Conservation (phyloP, 2,329 filamentous ascomycete species). For the Paecilomyces sp. region DNA sequence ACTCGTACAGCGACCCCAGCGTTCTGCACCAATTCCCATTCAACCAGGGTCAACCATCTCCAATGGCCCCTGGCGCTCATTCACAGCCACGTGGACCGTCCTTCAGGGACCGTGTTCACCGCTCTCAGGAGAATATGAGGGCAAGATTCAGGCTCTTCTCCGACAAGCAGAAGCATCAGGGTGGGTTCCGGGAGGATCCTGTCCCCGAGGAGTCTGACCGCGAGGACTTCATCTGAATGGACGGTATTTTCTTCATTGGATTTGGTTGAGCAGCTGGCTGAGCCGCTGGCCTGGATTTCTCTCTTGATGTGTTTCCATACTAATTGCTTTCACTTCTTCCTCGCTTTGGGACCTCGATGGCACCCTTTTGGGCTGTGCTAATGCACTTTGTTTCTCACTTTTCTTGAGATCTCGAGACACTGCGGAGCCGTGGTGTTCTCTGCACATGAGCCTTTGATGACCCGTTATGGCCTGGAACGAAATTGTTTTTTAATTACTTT, state of each 20-base stretch:
- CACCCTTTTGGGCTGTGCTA: background rate
- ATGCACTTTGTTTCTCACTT: background rate
- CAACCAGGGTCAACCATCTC: background rate
- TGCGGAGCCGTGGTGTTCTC: background rate
- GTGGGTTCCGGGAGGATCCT: background rate
- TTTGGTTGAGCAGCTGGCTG: background rate
- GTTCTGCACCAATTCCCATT: background rate
- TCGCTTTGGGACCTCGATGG: background rate
- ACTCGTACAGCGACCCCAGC: background rate
- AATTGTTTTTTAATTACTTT: background rate
- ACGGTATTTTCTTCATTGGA: background rate
- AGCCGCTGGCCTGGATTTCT: background rate
- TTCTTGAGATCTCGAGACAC: background rate
- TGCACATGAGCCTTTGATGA: background rate
- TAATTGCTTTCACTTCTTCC: background rate
- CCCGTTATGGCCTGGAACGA: background rate
- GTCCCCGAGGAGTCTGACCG: background rate
- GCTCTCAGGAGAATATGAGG: background rate
- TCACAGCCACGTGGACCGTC: background rate
- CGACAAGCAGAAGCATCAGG: background rate
- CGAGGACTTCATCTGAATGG: background rate
- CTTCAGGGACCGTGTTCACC: background rate
- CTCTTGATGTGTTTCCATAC: background rate
- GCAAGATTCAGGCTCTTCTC: background rate
- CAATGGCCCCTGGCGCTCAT: background rate